A percentile compares a stretch with the other conserved stretches of the same genome.
Conservation (phyloP, 192 early-diverging fungal genomes). For the Linnemannia hyalina region DNA sequence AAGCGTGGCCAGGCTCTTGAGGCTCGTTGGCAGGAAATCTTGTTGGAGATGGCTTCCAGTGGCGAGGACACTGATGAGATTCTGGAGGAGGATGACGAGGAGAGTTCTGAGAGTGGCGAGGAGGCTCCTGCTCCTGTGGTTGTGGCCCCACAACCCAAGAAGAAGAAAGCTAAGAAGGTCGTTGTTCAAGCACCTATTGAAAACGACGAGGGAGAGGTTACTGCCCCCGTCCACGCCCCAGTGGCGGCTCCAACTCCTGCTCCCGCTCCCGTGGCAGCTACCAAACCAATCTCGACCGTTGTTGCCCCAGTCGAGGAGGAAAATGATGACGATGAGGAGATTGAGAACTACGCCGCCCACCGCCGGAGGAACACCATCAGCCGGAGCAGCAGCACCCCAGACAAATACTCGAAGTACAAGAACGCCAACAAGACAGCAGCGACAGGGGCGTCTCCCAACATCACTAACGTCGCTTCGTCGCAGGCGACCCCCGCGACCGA, state of each 20-base stretch:
- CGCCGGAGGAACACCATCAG: slow-evolving; percentile 24
- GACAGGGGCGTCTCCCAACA: not conserved
- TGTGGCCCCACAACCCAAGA: not conserved
- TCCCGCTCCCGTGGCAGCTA: not conserved
- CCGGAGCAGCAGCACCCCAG: slow-evolving; percentile 37
- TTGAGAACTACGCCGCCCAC: slow-evolving; percentile 20
- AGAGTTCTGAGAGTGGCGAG: not conserved
- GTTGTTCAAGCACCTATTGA: slow-evolving; percentile 16
- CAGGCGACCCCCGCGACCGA: slow-evolving; percentile 28
- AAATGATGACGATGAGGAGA: slow-evolving; percentile 39
- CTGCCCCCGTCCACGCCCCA: not conserved
- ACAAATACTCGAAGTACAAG: slow-evolving; percentile 55
- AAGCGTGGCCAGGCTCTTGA: slow-evolving; percentile 46
- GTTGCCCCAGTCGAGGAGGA: slow-evolving; percentile 7
- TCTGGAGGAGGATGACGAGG: slow-evolving; percentile 37
- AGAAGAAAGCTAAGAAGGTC: not conserved
- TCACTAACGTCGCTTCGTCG: slow-evolving; percentile 14
- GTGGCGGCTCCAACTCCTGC: not conserved
- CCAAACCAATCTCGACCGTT: not conserved
- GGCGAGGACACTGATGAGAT: slow-evolving; percentile 37
- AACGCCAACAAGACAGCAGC: not conserved
- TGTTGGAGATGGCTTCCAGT: slow-evolving; percentile 46
- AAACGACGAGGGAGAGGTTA: not conserved
- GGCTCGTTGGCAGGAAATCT: slow-evolving; percentile 42
- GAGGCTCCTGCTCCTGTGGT: not conserved